Evolutionary conservation across 1,284 basidiomycete species (phyloP).

Genomic region (Salmacisia buchloeana): DNA sequence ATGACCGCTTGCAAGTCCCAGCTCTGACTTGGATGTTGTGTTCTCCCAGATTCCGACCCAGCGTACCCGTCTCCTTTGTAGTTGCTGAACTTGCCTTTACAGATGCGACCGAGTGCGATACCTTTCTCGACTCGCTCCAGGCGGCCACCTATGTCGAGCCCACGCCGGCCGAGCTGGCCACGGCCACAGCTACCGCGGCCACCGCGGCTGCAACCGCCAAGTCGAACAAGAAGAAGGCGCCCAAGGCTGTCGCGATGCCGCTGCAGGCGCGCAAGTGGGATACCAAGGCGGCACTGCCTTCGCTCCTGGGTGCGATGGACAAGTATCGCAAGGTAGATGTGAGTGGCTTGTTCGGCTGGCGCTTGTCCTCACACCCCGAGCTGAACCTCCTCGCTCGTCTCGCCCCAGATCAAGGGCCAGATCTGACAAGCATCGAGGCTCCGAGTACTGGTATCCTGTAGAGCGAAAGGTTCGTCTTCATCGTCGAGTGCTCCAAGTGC

Average conservation of each 20-base stretch:
- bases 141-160: conserved; percentile 62
- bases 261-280: conserved; percentile 53
- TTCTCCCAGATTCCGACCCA: conserved; percentile 33
- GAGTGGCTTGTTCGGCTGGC: conserved; percentile 27
- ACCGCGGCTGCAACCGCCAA: background rate
- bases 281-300: conserved; percentile 53
- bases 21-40: background rate
- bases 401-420: too few species aligned
- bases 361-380: background rate
- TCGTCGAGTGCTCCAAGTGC: too few species aligned
- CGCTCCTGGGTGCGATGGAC: conserved; percentile 52
- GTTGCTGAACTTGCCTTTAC: conserved; percentile 79
- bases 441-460: too few species aligned
- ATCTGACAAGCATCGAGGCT: too few species aligned
- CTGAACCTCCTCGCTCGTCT: too few species aligned
- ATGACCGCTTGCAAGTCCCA: conserved; percentile 55
- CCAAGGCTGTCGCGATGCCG: conserved; percentile 27
- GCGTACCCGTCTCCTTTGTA: conserved; percentile 69
- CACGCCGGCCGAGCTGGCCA: conserved; percentile 28
- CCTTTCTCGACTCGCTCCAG: conserved; percentile 68
- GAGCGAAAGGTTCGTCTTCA: too few species aligned
- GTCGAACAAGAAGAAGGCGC: conserved; percentile 26
- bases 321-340: conserved; percentile 57
- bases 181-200: conserved; percentile 4
- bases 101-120: conserved; percentile 60